Evolutionary conservation across 768 basidiomycete genomes (phyloP).

Genomic region (Mrakia frigida): DNA sequence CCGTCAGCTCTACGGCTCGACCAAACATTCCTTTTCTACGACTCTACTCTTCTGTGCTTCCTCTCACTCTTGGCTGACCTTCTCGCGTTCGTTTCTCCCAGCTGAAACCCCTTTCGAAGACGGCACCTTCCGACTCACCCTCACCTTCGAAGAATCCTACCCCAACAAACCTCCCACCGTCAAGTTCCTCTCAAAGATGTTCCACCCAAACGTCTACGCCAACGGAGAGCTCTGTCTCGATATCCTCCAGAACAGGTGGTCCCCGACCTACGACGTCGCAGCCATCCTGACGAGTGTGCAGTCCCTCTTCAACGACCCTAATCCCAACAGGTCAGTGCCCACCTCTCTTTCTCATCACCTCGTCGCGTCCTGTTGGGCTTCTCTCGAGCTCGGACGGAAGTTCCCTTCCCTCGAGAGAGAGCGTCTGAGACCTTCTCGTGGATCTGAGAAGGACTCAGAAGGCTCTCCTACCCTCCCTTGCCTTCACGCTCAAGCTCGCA

Average conservation of each 20-base stretch:
- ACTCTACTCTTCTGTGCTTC: background rate
- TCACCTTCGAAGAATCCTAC: conserved; percentile 95
- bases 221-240: conserved; percentile 98
- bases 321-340: conserved; percentile 65
- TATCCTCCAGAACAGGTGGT: conserved; percentile 98
- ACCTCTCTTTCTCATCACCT: background rate
- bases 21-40: background rate
- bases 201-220: conserved; percentile 97
- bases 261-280: conserved; percentile 96
- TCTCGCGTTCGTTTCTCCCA: conserved; percentile 42
- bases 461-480: background rate
- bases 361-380: background rate
- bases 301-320: conserved; percentile 91
- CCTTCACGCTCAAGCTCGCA: background rate
- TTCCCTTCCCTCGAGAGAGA: background rate
- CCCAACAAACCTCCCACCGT: conserved; percentile 98
- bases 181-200: conserved; percentile 93
- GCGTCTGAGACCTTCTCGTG: background rate
- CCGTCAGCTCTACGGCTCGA: background rate
- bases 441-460: background rate
- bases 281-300: conserved; percentile 97
- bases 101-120: conserved; percentile 99
- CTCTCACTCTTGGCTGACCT: background rate
- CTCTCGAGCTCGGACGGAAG: background rate
- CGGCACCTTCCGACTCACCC: conserved; percentile 92